These are phyloP conservation scores for Beauveria varroae DNA, from an alignment of 2,329 filamentous ascomycete species.

Conservation along the genomic window DNA sequence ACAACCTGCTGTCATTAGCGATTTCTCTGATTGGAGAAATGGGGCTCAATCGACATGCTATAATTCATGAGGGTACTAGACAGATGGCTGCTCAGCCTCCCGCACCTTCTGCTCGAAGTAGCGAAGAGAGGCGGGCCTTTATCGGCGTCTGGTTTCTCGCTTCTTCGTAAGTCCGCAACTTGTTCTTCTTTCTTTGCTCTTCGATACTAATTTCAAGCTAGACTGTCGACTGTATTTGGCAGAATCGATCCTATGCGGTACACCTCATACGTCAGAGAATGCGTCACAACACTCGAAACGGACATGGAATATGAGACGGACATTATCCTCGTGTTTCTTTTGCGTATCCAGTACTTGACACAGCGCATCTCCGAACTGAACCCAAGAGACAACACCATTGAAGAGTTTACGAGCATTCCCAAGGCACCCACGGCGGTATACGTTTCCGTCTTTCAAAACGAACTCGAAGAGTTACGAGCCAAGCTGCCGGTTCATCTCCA, in stretches of 20 bases:
- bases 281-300: conserved; percentile 37
- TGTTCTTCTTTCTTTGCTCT: no score
- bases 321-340: conserved; percentile 34
- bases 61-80: conserved; percentile 33
- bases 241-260: conserved; percentile 43
- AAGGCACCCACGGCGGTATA: conserved; percentile 37
- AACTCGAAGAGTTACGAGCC: conserved; percentile 34
- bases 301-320: conserved; percentile 40
- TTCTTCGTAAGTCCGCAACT: conserved; percentile 36
- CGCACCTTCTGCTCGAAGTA: conserved; percentile 31
- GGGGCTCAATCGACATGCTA: conserved; percentile 35
- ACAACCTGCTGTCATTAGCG: conserved; percentile 42
- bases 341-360: conserved; percentile 42
- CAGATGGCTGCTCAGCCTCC: conserved; percentile 35
- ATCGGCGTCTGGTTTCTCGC: conserved; percentile 48
- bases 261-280: conserved; percentile 44
- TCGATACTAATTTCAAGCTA: conserved; percentile 14
- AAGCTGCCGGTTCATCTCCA: conserved; percentile 28
- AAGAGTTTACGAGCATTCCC: conserved; percentile 26
- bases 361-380: conserved; percentile 41
- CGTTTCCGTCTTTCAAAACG: conserved; percentile 36
- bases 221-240: conserved; percentile 34
- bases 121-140: conserved; percentile 45
- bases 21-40: conserved; percentile 40
- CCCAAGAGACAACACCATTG: conserved; percentile 25